phyloP scores from a whole-genome alignment of 441 rosid genomes.

The Erysimum cheiri region DNA sequence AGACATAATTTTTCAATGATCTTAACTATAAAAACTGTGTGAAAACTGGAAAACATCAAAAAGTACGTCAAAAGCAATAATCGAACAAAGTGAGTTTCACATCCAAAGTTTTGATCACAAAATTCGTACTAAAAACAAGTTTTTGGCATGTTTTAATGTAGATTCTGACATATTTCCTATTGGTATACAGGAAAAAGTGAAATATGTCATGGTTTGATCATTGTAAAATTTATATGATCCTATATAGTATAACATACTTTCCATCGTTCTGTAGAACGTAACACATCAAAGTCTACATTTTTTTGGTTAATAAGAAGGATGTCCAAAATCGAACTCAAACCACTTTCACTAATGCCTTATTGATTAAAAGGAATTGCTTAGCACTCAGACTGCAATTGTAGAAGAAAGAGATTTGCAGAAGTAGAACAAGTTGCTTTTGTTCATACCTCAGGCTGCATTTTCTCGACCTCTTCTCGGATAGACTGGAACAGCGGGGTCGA shows the following conservation, averaged over 20 bases:
- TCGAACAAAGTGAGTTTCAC: neutral
- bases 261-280: neutral
- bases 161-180: neutral
- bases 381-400: conserved; percentile 12
- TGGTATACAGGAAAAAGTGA: conserved; percentile 2
- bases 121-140: neutral
- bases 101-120: neutral
- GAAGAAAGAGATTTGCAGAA: conserved; percentile 10
- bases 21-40: neutral
- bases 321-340: conserved; percentile 7
- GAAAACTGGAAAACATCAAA: neutral
- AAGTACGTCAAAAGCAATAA: too few relatives aligned
- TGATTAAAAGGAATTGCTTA: conserved; percentile 17
- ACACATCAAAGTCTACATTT: neutral
- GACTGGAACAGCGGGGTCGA: conserved; percentile 89
- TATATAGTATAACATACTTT: too few relatives aligned
- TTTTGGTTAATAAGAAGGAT: conserved; percentile 3
- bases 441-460: conserved; percentile 82
- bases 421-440: conserved; percentile 12
- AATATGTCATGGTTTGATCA: neutral
- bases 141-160: neutral
- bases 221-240: neutral
- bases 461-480: conserved; percentile 87
- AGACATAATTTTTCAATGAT: neutral
- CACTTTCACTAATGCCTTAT: conserved; percentile 20